Percentiles rank a stretch among this genome's conserved stretches.
phyloP scores from a whole-genome alignment of 2,329 filamentous ascomycete genomes.

The Calonectria pseudoturangicola region DNA sequence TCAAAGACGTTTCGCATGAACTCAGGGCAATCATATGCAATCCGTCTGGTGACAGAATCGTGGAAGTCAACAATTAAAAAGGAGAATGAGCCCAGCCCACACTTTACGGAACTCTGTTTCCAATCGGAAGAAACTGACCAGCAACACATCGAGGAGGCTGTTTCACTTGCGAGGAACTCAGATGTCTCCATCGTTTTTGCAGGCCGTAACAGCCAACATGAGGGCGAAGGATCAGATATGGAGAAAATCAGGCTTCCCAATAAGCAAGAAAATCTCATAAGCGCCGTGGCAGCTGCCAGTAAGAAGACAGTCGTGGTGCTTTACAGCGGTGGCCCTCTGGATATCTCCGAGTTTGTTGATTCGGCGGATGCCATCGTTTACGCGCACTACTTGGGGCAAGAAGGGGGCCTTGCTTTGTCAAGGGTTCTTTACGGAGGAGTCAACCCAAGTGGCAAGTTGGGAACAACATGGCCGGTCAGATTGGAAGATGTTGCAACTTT shows the following conservation, averaged over 20 bases:
- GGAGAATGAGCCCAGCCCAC: constrained; percentile 11
- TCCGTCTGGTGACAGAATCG: background rate
- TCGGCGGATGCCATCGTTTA: constrained; percentile 3
- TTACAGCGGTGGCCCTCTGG: constrained; percentile 1
- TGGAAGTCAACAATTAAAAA: background rate
- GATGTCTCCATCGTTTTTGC: background rate
- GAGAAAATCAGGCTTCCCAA: background rate
- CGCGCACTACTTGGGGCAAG: constrained; percentile 8
- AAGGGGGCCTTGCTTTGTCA: background rate
- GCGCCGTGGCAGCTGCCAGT: constrained; percentile 6
- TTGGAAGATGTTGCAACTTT: constrained; percentile 4
- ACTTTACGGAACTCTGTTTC: constrained; percentile 2
- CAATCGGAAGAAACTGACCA: background rate
- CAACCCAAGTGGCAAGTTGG: background rate
- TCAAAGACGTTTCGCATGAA: background rate
- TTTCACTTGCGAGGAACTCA: background rate
- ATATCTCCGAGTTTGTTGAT: background rate
- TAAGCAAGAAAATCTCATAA: background rate
- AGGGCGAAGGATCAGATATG: constrained; percentile 4
- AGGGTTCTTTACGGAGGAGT: background rate
- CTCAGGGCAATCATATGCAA: background rate
- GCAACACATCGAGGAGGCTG: background rate
- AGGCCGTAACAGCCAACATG: constrained; percentile 5
- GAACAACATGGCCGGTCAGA: background rate
- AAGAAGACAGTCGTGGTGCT: constrained; percentile 20